Evolutionary conservation across 768 basidiomycete genomes (phyloP).

Genomic region (Epithele typhae): DNA sequence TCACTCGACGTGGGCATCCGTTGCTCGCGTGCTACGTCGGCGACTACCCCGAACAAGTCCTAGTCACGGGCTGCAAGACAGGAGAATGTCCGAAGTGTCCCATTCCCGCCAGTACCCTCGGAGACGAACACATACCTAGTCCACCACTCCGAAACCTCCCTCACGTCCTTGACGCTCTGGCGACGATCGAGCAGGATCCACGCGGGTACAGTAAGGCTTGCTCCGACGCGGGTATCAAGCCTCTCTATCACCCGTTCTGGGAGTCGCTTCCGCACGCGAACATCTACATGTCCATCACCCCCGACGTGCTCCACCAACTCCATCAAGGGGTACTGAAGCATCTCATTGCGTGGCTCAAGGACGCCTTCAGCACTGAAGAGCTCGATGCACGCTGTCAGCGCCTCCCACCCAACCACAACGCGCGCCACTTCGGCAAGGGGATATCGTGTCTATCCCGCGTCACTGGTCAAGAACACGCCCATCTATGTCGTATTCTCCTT

Average conservation of each 20-base stretch:
- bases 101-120: slow-evolving; percentile 6
- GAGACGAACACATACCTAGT: neutral
- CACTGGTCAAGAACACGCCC: slow-evolving; percentile 22
- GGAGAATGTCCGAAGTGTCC: slow-evolving; percentile 20
- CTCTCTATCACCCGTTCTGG: slow-evolving; percentile 23
- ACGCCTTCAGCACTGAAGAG: slow-evolving; percentile 8
- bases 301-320: slow-evolving; percentile 28
- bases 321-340: slow-evolving; percentile 28
- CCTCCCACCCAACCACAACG: slow-evolving; percentile 20
- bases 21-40: slow-evolving; percentile 17
- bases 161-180: slow-evolving; percentile 9
- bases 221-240: slow-evolving; percentile 15
- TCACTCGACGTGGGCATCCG: slow-evolving; percentile 18
- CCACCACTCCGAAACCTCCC: slow-evolving; percentile 1
- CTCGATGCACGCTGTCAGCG: slow-evolving; percentile 16
- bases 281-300: slow-evolving; percentile 21
- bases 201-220: slow-evolving; percentile 13
- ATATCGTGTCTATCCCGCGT: slow-evolving; percentile 15
- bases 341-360: slow-evolving; percentile 21
- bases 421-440: slow-evolving; percentile 20
- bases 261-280: slow-evolving; percentile 20
- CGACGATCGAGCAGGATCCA: neutral
- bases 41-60: slow-evolving; percentile 26
- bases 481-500: slow-evolving; percentile 19
- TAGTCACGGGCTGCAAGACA: slow-evolving; percentile 16